Percentiles rank a stretch among this genome's conserved stretches.
Evolutionary conservation across 2,329 filamentous ascomycete genomes (phyloP).

Genomic region (Fusarium nodosum): DNA sequence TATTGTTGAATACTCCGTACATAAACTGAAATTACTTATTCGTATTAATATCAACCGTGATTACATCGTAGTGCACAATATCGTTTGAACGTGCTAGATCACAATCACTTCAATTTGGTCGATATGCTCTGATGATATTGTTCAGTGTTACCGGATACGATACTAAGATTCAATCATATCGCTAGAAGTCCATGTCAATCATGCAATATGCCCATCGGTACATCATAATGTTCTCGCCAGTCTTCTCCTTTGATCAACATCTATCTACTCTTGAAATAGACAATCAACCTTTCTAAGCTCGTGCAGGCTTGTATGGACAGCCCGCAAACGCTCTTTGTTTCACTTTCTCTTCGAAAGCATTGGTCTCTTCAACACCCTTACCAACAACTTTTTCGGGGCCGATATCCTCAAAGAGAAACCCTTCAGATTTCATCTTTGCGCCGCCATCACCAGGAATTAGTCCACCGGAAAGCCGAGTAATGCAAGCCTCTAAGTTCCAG

Average conservation of each 20-base stretch:
- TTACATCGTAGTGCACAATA: neutral
- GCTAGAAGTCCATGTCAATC: neutral
- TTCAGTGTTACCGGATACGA: neutral
- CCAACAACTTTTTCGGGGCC: conserved; percentile 70
- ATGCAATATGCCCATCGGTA: neutral
- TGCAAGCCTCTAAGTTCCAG: conserved; percentile 70
- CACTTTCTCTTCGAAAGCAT: conserved; percentile 50
- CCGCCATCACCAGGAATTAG: conserved; percentile 61
- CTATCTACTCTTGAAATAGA: neutral
- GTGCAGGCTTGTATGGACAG: conserved; percentile 59
- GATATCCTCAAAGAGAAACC: conserved; percentile 70
- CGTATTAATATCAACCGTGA: neutral
- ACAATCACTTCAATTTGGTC: no score
- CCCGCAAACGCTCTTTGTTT: conserved; percentile 51
- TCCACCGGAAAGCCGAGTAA: conserved; percentile 60
- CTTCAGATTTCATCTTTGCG: conserved; percentile 59
- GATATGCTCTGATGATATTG: neutral
- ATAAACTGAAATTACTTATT: neutral
- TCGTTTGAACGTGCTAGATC: neutral
- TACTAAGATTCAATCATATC: neutral
- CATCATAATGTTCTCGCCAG: no score
- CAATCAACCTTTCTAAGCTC: conserved; percentile 2
- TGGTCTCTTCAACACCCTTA: conserved; percentile 63
- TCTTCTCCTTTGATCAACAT: neutral
- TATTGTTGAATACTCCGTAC: neutral